A percentile compares a stretch with the other conserved stretches of the same genome.
phyloP scores from a whole-genome alignment of 257 asterid genomes.

The Datura wrightii region DNA sequence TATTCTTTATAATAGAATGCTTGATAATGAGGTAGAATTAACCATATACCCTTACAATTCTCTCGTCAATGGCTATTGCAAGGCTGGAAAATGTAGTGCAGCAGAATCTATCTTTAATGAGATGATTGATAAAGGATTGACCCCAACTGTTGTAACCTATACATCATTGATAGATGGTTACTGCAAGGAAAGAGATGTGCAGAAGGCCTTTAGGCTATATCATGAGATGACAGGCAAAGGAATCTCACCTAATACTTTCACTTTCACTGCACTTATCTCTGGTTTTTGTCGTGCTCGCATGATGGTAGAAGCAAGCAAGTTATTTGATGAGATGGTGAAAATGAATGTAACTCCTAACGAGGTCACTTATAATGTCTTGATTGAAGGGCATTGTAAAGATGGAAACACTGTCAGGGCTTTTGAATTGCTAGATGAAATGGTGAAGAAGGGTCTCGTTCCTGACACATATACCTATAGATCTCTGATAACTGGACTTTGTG shows the following conservation, averaged over 20 bases:
- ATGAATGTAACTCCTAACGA: slow-evolving; percentile 67
- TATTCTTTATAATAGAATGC: slow-evolving; percentile 59
- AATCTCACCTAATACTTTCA: slow-evolving; percentile 70
- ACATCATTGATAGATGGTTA: slow-evolving; percentile 87
- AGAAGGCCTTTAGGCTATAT: slow-evolving; percentile 70
- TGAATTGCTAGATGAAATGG: slow-evolving; percentile 76
- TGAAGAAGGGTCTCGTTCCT: slow-evolving; percentile 64
- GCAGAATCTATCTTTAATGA: slow-evolving; percentile 62
- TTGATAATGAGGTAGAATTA: slow-evolving; percentile 51
- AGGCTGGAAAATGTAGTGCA: slow-evolving; percentile 55
- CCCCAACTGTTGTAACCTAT: slow-evolving; percentile 85
- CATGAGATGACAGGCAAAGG: slow-evolving; percentile 88
- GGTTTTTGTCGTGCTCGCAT: slow-evolving; percentile 69
- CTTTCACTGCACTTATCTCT: slow-evolving; percentile 70
- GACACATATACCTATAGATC: slow-evolving; percentile 86
- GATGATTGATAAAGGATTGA: slow-evolving; percentile 61
- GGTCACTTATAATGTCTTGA: slow-evolving; percentile 80
- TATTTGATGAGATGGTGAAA: slow-evolving; percentile 62
- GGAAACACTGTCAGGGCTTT: slow-evolving; percentile 68
- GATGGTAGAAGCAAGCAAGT: slow-evolving; percentile 65
- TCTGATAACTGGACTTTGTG: slow-evolving; percentile 73
- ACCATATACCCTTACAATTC: slow-evolving; percentile 74
- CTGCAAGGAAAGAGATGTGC: slow-evolving; percentile 63
- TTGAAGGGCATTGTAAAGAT: slow-evolving; percentile 72
- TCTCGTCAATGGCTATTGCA: slow-evolving; percentile 76